Evolutionary conservation across 352 stramenopile genomes (phyloP).

Genomic region (Globisporangium cystogenes): DNA sequence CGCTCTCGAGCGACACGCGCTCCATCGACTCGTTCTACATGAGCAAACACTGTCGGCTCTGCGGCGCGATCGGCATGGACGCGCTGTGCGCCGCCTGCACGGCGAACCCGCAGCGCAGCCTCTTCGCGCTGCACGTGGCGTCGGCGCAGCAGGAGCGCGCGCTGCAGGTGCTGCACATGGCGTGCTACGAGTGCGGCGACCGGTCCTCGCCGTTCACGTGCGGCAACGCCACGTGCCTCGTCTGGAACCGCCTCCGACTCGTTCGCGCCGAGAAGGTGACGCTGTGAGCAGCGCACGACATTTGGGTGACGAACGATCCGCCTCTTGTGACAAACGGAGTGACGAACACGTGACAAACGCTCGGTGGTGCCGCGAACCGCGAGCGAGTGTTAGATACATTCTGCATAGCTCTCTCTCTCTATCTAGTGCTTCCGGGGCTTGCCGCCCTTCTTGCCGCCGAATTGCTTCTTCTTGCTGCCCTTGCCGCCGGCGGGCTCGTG

Average conservation of each 20-base stretch:
- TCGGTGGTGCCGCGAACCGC: not conserved
- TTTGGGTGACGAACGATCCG: not conserved
- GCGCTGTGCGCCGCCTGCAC: conserved; percentile 48
- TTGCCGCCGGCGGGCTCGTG: conserved; percentile 6
- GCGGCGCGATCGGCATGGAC: conserved; percentile 50
- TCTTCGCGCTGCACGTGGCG: conserved; percentile 49
- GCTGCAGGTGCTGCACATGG: conserved; percentile 24
- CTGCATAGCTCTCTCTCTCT: conserved; percentile 12
- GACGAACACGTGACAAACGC: not conserved
- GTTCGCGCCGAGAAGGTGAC: conserved; percentile 29
- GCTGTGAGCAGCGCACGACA: conserved; percentile 16
- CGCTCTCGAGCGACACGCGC: conserved; percentile 10
- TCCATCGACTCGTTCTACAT: conserved; percentile 84
- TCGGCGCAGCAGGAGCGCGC: conserved; percentile 35
- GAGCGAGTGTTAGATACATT: not conserved
- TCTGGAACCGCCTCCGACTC: conserved; percentile 63
- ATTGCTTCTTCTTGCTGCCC: conserved; percentile 13
- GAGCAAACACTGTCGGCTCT: conserved; percentile 78
- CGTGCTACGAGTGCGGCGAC: conserved; percentile 48
- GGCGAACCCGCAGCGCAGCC: conserved; percentile 52
- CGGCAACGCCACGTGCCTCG: conserved; percentile 45
- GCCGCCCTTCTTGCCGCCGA: conserved; percentile 14
- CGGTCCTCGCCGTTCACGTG: conserved; percentile 41
- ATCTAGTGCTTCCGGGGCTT: conserved; percentile 48
- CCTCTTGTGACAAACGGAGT: not conserved